Percentiles rank a stretch among this genome's conserved stretches.
Conservation (phyloP, 2,329 filamentous ascomycete genomes). For the Diplodia sapinea region DNA sequence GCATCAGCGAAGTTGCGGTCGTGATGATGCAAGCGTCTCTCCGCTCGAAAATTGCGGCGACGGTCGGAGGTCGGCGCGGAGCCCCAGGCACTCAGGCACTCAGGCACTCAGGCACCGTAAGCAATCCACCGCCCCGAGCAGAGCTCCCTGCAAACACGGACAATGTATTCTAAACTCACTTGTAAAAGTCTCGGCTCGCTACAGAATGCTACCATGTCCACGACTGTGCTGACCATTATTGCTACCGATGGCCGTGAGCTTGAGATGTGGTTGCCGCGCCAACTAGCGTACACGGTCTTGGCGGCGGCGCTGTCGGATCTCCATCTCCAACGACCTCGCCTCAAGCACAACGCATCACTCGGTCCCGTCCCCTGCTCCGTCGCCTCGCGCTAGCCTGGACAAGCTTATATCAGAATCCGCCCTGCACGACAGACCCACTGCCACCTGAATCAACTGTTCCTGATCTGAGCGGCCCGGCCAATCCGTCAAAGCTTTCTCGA, state of each 20-base stretch:
- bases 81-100: slow-evolving; percentile 4
- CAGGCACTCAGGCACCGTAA: not conserved
- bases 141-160: not conserved
- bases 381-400: slow-evolving; percentile 24
- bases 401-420: slow-evolving; percentile 12
- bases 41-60: slow-evolving; percentile 23
- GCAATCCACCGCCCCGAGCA: not conserved
- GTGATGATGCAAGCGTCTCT: not conserved
- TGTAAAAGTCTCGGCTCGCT: too few species aligned
- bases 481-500: slow-evolving; percentile 26
- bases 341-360: slow-evolving; percentile 25
- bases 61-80: slow-evolving; percentile 21
- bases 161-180: not conserved
- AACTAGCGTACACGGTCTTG: slow-evolving; percentile 29
- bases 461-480: slow-evolving; percentile 23
- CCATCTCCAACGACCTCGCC: slow-evolving; percentile 22
- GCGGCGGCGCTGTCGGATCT: not conserved
- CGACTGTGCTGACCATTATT: not conserved
- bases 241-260: not conserved
- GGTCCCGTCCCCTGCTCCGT: slow-evolving; percentile 23
- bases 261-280: slow-evolving; percentile 22
- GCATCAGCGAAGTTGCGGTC: slow-evolving; percentile 24
- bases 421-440: slow-evolving; percentile 17
- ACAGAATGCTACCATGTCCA: too few species aligned
- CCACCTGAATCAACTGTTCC: slow-evolving; percentile 3